Conservation (phyloP, 768 basidiomycete species). For the Jaapia argillacea region DNA sequence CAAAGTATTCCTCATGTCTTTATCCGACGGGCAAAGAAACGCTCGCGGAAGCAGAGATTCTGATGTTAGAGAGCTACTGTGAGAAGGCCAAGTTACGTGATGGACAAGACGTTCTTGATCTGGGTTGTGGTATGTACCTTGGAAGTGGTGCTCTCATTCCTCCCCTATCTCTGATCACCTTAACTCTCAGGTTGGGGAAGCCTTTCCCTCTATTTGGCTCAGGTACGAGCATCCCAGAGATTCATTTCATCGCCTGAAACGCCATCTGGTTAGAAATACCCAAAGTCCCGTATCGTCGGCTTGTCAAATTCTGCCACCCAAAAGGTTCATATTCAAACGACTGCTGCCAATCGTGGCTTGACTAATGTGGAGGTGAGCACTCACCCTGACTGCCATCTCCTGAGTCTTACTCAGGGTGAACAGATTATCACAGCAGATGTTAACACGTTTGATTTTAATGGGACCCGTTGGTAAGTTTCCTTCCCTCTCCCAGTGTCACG, state of each 20-base stretch:
- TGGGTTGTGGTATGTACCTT: conserved; percentile 46
- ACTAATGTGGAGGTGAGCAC: conserved; percentile 38
- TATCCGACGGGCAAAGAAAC: conserved; percentile 53
- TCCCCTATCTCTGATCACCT: neutral
- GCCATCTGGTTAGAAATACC: conserved; percentile 41
- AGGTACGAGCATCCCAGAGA: conserved; percentile 23
- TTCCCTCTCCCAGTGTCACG: neutral
- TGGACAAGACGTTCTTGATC: conserved; percentile 53
- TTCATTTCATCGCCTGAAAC: neutral
- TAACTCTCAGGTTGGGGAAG: conserved; percentile 55
- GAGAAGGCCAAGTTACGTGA: conserved; percentile 51
- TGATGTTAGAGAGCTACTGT: conserved; percentile 62
- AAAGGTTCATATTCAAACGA: conserved; percentile 49
- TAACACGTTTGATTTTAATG: conserved; percentile 48
- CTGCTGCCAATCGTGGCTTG: conserved; percentile 37
- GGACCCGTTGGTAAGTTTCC: conserved; percentile 28
- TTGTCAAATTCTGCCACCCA: conserved; percentile 63
- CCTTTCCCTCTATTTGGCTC: conserved; percentile 52
- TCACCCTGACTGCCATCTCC: neutral
- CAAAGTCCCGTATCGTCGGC: conserved; percentile 48
- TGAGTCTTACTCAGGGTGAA: neutral
- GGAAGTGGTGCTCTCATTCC: too few species aligned
- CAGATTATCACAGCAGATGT: conserved; percentile 64
- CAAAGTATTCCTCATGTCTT: conserved; percentile 59
- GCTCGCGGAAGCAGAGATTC: conserved; percentile 51